Evolutionary conservation across 2,329 filamentous ascomycete genomes (phyloP), one percentile per base, ranked within the genome.

Genomic region (Ceratocystis eucalypticola): DNA sequence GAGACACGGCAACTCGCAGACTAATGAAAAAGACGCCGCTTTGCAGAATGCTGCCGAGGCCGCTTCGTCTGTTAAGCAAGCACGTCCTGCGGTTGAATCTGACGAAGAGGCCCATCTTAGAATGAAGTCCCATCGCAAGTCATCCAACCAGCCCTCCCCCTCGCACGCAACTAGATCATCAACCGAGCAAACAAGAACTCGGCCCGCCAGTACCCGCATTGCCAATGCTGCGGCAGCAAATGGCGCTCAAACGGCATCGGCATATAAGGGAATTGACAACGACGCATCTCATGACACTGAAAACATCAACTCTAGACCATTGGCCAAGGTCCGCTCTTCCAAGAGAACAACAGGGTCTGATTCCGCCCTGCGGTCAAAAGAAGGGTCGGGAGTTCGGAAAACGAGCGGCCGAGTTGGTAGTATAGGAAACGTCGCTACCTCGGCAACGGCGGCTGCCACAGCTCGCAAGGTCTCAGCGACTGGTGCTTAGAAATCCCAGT

Each of bases 101-200:
- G 91, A 96, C 68, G 90, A 96, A 72, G 91, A 96, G 74, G 83
- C 84, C 71, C 88, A 91, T 72, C 77, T 96, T 59, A 87, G 91
- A 62, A 85, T 90, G 80, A 83, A 83, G 70, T 83, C 84, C 67
- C 84, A 80, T 72, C 87, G 82, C 71, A 89, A 86, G 77, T 78
- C 77, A 48, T 88, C 82, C 22, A 65, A 68, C 48, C 67, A 68
- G 50, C 67, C 67, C 10, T 68, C 67, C 1, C 67, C 67, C 46
- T 61, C 64, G 6, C 64, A 65, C 17, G 4, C 55, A 6, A 55
- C 65, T 22, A 62, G 45, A 59, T 48, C 66, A 22, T 46, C 67
- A 20, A 46, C 59, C 10, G 67, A 64, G 44, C 64, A 61, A 44
- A 20, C 59, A 30, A 66, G 66, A 46, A 44, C 64, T 28, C 82